These are phyloP conservation scores for Eucalyptus decipiens DNA, from an alignment of 345 rosid genomes.

Conservation along the genomic window DNA sequence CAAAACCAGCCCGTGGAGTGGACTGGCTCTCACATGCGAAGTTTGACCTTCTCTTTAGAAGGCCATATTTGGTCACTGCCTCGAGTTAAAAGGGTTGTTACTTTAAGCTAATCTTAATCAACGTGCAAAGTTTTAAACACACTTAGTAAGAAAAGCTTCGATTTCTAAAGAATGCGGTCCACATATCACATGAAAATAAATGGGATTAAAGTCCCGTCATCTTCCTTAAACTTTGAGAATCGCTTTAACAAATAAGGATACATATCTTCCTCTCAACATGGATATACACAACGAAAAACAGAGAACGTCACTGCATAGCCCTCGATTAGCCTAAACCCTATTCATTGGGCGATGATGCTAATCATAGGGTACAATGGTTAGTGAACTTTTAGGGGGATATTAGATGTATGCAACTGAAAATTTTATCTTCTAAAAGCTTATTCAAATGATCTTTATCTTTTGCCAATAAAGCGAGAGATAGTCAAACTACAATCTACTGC, in stretches of 20 bases:
- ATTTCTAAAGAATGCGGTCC: neutral
- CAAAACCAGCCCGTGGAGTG: neutral
- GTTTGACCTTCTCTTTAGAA: neutral
- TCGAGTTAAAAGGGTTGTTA: neutral
- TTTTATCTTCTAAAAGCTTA: neutral
- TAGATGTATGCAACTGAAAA: neutral
- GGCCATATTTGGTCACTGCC: neutral
- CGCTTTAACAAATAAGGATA: neutral
- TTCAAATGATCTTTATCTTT: neutral
- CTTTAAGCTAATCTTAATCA: neutral
- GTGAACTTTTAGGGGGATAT: neutral
- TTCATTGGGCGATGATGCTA: neutral
- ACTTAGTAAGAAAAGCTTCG: neutral
- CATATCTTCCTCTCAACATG: neutral
- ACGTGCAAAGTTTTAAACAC: neutral
- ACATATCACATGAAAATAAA: neutral
- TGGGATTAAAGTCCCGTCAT: neutral
- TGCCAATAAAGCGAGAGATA: neutral
- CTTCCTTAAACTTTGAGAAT: neutral
- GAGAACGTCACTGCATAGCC: neutral
- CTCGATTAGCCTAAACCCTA: neutral
- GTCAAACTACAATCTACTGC: neutral
- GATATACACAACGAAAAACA: neutral
- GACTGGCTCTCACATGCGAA: neutral
- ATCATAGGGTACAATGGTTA: neutral